These are phyloP conservation scores for Oryza brachyantha DNA, from an alignment of 176 grass and related monocot genomes.

Conservation along the genomic window DNA sequence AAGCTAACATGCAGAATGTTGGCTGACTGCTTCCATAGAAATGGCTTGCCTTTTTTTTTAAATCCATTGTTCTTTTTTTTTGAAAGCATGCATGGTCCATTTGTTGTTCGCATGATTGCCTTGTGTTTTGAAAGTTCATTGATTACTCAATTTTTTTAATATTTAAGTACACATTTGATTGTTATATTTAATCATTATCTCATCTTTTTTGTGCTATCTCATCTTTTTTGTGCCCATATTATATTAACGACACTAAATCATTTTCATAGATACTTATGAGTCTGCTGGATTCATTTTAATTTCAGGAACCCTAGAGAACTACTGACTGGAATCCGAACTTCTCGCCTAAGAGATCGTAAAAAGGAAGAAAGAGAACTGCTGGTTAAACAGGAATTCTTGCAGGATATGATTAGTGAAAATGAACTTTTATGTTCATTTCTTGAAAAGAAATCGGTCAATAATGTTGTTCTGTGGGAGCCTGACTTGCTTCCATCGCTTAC, in stretches of 20 bases:
- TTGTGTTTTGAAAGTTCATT: not conserved
- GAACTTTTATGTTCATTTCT: slow-evolving; percentile 59
- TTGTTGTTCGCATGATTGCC: not conserved
- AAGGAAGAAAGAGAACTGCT: slow-evolving; percentile 94
- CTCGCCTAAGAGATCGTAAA: slow-evolving; percentile 79
- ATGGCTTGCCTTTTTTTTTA: not conserved
- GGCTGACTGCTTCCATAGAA: not conserved
- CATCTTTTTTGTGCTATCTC: slow-evolving; percentile 24
- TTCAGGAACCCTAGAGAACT: slow-evolving; percentile 77
- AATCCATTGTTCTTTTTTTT: not conserved
- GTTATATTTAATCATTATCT: not conserved
- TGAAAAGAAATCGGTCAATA: slow-evolving; percentile 51
- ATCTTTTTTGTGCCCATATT: slow-evolving; percentile 32
- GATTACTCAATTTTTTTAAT: not conserved
- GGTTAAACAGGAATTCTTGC: slow-evolving; percentile 87
- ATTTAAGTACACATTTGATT: not conserved
- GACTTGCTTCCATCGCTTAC: slow-evolving; percentile 60
- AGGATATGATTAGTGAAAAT: slow-evolving; percentile 93
- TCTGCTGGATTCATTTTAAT: slow-evolving; percentile 58
- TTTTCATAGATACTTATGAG: slow-evolving; percentile 35
- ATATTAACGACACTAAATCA: slow-evolving; percentile 26
- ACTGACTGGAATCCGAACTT: slow-evolving; percentile 69
- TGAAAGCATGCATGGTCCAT: too few relatives aligned
- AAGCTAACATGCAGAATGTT: not conserved
- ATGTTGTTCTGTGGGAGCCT: slow-evolving; percentile 88